A percentile compares a stretch with the other conserved stretches of the same genome.
Evolutionary conservation across 1,284 basidiomycete species (phyloP).

Genomic region (Xerocomus cyaneibrunnescens): DNA sequence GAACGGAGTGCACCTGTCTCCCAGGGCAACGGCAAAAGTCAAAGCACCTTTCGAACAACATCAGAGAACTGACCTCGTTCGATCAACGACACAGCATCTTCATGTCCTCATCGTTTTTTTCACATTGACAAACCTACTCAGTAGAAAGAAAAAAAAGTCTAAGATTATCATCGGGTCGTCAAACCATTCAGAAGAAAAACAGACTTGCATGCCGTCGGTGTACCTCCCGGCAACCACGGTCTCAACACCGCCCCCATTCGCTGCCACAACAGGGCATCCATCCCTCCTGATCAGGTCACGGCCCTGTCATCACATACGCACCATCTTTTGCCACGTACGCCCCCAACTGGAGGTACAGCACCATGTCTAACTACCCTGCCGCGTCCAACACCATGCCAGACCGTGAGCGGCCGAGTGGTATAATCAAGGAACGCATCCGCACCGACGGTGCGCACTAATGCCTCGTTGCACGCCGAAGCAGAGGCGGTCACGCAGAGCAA

Average conservation of each 20-base stretch:
- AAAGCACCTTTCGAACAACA: too few relatives aligned
- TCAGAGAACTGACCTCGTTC: constrained; percentile 22
- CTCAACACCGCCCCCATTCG: constrained; percentile 29
- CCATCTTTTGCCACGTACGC: constrained; percentile 49
- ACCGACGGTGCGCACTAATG: constrained; percentile 42
- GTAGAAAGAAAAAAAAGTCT: not conserved
- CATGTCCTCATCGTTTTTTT: constrained; percentile 16
- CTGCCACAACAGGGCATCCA: constrained; percentile 9
- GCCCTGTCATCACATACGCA: constrained; percentile 45
- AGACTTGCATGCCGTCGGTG: constrained; percentile 44
- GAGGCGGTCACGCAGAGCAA: constrained; percentile 56
- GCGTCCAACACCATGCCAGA: constrained; percentile 48
- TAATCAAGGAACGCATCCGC: too few relatives aligned
- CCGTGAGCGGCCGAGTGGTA: too few relatives aligned
- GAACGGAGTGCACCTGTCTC: too few relatives aligned
- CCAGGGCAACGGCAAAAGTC: too few relatives aligned
- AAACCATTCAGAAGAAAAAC: constrained; percentile 17
- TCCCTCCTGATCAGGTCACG: constrained; percentile 31
- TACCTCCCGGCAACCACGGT: constrained; percentile 50
- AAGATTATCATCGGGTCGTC: constrained; percentile 2
- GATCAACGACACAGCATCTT: constrained; percentile 14
- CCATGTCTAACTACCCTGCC: constrained; percentile 35
- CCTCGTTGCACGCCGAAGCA: constrained; percentile 53
- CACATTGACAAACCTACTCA: constrained; percentile 10
- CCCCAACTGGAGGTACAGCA: constrained; percentile 41